Percentiles rank a stretch among this genome's conserved stretches.
These are phyloP conservation scores for Daphne laureola DNA, from an alignment of 441 rosid genomes.

Conservation along the genomic window DNA sequence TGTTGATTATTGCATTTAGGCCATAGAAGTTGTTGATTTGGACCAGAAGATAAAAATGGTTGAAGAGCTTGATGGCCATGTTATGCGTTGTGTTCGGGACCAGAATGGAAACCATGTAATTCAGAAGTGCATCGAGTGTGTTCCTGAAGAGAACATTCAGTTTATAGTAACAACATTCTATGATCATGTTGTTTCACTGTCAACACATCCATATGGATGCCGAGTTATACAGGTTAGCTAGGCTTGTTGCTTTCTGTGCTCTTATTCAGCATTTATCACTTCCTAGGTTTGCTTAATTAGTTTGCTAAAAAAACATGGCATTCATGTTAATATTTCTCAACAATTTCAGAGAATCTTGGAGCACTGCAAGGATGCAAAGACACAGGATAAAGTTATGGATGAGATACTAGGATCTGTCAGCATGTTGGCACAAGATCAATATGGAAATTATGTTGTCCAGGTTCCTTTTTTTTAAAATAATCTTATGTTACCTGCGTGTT, in stretches of 20 bases:
- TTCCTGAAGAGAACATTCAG: conserved; percentile 70
- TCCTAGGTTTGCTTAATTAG: neutral
- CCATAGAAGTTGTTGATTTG: conserved; percentile 80
- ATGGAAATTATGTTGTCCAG: conserved; percentile 92
- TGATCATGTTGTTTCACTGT: conserved; percentile 66
- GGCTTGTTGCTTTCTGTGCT: conserved; percentile 4
- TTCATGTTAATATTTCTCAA: conserved; percentile 6
- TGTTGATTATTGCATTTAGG: conserved; percentile 24
- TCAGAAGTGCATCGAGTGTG: conserved; percentile 81
- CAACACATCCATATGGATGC: conserved; percentile 87
- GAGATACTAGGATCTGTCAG: conserved; percentile 72
- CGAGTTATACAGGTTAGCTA: conserved; percentile 74
- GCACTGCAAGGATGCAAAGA: conserved; percentile 52
- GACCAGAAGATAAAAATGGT: conserved; percentile 89
- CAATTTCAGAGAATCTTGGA: conserved; percentile 72
- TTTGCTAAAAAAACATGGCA: neutral
- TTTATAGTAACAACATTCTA: conserved; percentile 65
- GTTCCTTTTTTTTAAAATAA: conserved; percentile 25
- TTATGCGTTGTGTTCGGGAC: conserved; percentile 84
- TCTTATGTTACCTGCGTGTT: neutral
- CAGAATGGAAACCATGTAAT: conserved; percentile 93
- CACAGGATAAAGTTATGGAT: conserved; percentile 77
- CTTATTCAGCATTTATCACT: no score
- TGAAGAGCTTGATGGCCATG: conserved; percentile 73
- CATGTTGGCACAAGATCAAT: conserved; percentile 83